Base-by-base conservation (phyloP, 78 protist species). In the Dictyostelium firmibasis region DNA sequence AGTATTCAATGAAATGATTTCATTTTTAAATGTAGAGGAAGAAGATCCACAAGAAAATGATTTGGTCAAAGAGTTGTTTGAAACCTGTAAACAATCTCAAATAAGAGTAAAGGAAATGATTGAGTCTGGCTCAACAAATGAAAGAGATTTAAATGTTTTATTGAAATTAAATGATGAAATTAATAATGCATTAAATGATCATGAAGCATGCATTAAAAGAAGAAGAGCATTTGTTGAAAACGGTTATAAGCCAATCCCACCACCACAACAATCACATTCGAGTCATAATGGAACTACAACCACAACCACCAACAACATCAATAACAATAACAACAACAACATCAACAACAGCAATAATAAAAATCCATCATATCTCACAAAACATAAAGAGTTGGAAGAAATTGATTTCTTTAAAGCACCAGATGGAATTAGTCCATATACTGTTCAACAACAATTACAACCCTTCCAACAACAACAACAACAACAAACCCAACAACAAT, bases 1-100 rank as follows among this genome's bases (percentile, higher is more conserved):
- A 2, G 87, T 89, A 13, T 81, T 89, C 50, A 41, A 35, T 13
- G 94, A 89, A 75, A 89, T 89, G 94, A 76, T 89, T 20, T 69
- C 83, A 16, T 89, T 89, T 33, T 70, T 89, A 31, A 89, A 89
- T 81, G 82, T 89, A 1, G 94, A 89, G 27, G 87, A 89, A 27
- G 94, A 89, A 35, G 94, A 78, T 50, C 94, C 94, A 38, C 16
- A 67, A 10, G 81, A 89, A 20, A 89, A 89, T 70, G 81, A 83
- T 7, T 33, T 89, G 18, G 25, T 89, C 7, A 83, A 89, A 47
- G 94, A 89, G 83, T 47, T 89, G 29, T 35, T 57, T 33, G 84
- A 83, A 64, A 13, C 35, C 29, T 47, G 78, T 11, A 89, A 89
- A n/a, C 62, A 89, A 50, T 79, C 84, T 6, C 86, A 89, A 69